Conservation (phyloP, 495 filamentous ascomycete genomes). For the Parmelia sp. region DNA sequence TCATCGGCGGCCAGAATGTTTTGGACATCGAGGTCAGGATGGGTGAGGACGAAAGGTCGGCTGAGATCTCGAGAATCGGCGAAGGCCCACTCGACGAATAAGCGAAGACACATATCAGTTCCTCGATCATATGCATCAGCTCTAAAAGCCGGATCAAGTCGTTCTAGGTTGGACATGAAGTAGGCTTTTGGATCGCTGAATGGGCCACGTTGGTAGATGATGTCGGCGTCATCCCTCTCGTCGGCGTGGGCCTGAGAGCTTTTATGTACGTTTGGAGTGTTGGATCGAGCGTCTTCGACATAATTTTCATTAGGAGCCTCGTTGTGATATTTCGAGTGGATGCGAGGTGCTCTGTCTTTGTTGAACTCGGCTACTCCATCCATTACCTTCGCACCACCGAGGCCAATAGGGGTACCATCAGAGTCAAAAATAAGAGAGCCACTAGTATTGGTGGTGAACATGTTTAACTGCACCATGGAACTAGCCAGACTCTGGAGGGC, state of each 20-base stretch:
- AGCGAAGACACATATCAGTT: not conserved
- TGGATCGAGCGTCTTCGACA: not conserved
- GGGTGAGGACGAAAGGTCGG: constrained; percentile 11
- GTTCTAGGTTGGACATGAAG: constrained; percentile 4
- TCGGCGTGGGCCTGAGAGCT: not conserved
- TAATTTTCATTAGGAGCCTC: not conserved
- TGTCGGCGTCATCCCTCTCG: not conserved
- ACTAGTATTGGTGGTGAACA: constrained; percentile 6
- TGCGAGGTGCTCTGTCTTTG: constrained; percentile 3
- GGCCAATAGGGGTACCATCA: constrained; percentile 7
- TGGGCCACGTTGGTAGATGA: not conserved
- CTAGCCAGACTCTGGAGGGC: constrained; percentile 11
- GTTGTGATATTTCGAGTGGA: not conserved
- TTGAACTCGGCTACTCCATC: not conserved
- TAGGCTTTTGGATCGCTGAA: not conserved
- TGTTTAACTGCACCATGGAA: constrained; percentile 11
- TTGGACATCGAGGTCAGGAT: constrained; percentile 34
- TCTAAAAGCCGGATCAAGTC: not conserved
- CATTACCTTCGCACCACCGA: not conserved
- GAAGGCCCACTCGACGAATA: constrained; percentile 12
- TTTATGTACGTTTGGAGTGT: not conserved
- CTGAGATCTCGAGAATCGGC: not conserved
- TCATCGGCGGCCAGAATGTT: constrained; percentile 39
- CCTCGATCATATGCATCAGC: not conserved
- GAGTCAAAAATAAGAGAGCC: constrained; percentile 4